phyloP scores from a whole-genome alignment of 345 rosid genomes.

The Hibiscus trionum region DNA sequence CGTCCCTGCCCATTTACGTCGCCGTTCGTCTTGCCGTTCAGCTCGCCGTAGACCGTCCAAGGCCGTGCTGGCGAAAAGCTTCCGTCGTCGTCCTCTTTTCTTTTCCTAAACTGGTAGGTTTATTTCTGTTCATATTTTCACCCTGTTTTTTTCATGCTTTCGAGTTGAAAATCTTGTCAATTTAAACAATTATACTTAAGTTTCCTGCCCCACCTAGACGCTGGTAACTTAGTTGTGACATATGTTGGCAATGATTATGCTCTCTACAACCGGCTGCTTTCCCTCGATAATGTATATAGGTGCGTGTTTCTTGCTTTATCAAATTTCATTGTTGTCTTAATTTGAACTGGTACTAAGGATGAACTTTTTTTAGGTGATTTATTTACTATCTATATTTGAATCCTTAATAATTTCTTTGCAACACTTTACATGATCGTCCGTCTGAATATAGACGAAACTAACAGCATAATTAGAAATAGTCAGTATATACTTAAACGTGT shows the following conservation, averaged over 20 bases:
- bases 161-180: too few species aligned
- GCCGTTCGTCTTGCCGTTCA: too few species aligned
- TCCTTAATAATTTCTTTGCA: background rate
- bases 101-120: too few species aligned
- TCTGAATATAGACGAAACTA: background rate
- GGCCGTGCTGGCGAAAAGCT: too few species aligned
- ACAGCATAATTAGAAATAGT: background rate
- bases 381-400: background rate
- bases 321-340: background rate
- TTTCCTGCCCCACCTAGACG: constrained; percentile 98
- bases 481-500: background rate
- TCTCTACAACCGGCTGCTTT: constrained; percentile 58
- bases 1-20: too few species aligned
- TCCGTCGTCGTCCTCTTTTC: too few species aligned
- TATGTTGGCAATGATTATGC: constrained; percentile 64
- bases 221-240: constrained; percentile 81
- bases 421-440: background rate
- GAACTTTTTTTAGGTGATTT: background rate
- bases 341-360: background rate
- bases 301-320: constrained; percentile 3
- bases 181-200: constrained; percentile 77
- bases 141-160: too few species aligned
- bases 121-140: too few species aligned
- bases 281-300: constrained; percentile 47
- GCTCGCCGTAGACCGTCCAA: too few species aligned